Evolutionary conservation across 2,329 filamentous ascomycete genomes (phyloP).

Genomic region (Pseudogymnoascus sp.): DNA sequence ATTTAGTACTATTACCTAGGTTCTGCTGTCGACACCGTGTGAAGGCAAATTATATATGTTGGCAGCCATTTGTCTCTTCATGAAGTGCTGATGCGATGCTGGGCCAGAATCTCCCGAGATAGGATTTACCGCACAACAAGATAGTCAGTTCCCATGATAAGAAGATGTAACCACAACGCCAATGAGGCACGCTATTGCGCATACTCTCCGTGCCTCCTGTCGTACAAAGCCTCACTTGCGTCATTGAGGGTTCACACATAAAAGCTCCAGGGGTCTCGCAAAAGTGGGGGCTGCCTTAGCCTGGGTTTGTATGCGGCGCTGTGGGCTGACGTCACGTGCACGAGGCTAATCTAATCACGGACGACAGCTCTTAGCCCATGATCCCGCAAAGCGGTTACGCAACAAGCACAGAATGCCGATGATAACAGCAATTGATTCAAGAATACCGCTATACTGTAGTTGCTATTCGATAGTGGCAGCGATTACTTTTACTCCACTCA

Average conservation of each 20-base stretch:
- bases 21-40: slow-evolving; percentile 1
- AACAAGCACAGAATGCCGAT: slow-evolving; percentile 5
- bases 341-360: neutral
- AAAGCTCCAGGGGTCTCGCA: neutral
- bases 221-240: slow-evolving; percentile 4
- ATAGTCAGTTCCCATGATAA: neutral
- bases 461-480: neutral
- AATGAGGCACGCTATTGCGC: neutral
- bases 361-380: slow-evolving; percentile 3
- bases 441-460: neutral
- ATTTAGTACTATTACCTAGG: slow-evolving; percentile 9
- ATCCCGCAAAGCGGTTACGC: neutral
- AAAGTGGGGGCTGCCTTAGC: neutral
- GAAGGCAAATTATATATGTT: slow-evolving; percentile 9
- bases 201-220: neutral
- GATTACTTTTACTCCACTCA: neutral
- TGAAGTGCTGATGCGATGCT: neutral
- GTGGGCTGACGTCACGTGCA: slow-evolving; percentile 5
- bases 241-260: slow-evolving; percentile 8
- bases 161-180: neutral
- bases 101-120: neutral
- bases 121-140: neutral
- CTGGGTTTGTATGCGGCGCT: neutral
- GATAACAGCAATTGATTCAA: slow-evolving; percentile 2
- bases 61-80: neutral